Evolutionary conservation across 2,329 filamentous ascomycete species (phyloP).

Genomic region (Davidsoniella eucalypti): DNA sequence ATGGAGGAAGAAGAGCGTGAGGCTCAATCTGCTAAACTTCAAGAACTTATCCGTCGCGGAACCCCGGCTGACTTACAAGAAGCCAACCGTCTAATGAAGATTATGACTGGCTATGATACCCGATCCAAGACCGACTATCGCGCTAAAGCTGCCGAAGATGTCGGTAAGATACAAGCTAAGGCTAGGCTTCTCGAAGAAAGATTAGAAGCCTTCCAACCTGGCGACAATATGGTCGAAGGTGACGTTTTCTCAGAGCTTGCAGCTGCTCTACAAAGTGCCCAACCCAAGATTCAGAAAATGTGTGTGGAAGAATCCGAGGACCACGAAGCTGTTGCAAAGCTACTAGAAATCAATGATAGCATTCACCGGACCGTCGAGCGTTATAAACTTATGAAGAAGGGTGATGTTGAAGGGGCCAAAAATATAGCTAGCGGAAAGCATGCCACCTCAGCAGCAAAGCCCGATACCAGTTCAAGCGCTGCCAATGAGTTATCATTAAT

Average conservation of each 20-base stretch:
- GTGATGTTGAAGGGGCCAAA: slow-evolving; percentile 68
- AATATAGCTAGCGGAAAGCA: slow-evolving; percentile 68
- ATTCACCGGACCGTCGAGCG: slow-evolving; percentile 93
- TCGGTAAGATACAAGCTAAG: slow-evolving; percentile 89
- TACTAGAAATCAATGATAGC: slow-evolving; percentile 96
- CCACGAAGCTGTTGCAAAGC: slow-evolving; percentile 82
- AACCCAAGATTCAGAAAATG: slow-evolving; percentile 99
- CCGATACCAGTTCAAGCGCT: slow-evolving; percentile 37
- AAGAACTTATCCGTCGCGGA: slow-evolving; percentile 86
- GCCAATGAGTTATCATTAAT: slow-evolving; percentile 76
- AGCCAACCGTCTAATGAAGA: slow-evolving; percentile 94
- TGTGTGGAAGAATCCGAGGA: slow-evolving; percentile 98
- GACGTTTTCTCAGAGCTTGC: slow-evolving; percentile 72
- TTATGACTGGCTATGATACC: slow-evolving; percentile 96
- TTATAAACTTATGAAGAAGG: slow-evolving; percentile 92
- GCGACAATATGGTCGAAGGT: slow-evolving; percentile 57
- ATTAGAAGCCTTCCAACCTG: slow-evolving; percentile 65
- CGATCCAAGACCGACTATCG: slow-evolving; percentile 93
- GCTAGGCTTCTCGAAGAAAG: slow-evolving; percentile 84
- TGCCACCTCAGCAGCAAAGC: slow-evolving; percentile 12
- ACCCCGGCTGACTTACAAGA: slow-evolving; percentile 88
- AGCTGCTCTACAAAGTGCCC: slow-evolving; percentile 73
- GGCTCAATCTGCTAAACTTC: slow-evolving; percentile 93
- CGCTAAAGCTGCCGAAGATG: slow-evolving; percentile 91
- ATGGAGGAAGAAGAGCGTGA: slow-evolving; percentile 96